These are phyloP conservation scores for Zygotorulaspora sp. DNA, from an alignment of 805 yeast genomes.

Conservation along the genomic window DNA sequence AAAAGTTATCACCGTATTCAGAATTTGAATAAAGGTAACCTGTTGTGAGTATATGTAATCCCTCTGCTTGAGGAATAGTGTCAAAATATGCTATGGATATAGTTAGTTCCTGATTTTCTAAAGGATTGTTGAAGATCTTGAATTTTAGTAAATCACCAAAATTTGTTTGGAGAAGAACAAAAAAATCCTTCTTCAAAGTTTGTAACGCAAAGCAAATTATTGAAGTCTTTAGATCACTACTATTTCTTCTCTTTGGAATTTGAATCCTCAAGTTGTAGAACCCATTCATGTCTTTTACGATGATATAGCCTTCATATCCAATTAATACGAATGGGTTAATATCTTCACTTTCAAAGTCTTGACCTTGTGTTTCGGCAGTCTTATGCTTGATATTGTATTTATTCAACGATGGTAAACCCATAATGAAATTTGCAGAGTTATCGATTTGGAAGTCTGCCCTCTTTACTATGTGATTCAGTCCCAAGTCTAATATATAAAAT, in stretches of 20 bases:
- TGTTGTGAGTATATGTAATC: conserved; percentile 58
- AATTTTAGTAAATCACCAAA: conserved; percentile 75
- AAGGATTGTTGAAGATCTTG: conserved; percentile 44
- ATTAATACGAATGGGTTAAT: conserved; percentile 42
- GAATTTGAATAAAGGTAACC: conserved; percentile 73
- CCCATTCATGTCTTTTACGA: conserved; percentile 45
- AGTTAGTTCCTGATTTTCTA: conserved; percentile 34
- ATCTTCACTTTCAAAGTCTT: conserved; percentile 56
- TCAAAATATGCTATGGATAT: conserved; percentile 69
- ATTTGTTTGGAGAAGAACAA: conserved; percentile 64
- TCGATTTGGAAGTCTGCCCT: conserved; percentile 39
- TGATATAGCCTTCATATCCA: conserved; percentile 52
- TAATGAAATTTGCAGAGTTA: conserved; percentile 44
- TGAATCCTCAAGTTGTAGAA: conserved; percentile 40
- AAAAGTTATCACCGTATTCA: conserved; percentile 55
- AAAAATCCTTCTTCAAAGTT: conserved; percentile 55
- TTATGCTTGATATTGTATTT: conserved; percentile 21
- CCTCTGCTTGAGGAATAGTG: conserved; percentile 56
- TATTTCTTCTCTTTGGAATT: conserved; percentile 48
- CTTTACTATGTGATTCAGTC: conserved; percentile 69
- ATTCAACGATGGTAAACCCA: conserved; percentile 57
- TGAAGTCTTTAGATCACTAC: conserved; percentile 17
- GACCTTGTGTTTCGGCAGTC: conserved; percentile 1
- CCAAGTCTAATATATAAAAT: conserved; percentile 80
- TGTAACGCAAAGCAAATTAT: conserved; percentile 63